phyloP scores from a whole-genome alignment of 1,284 basidiomycete genomes.

The Pseudomicrostroma phylloplanum region DNA sequence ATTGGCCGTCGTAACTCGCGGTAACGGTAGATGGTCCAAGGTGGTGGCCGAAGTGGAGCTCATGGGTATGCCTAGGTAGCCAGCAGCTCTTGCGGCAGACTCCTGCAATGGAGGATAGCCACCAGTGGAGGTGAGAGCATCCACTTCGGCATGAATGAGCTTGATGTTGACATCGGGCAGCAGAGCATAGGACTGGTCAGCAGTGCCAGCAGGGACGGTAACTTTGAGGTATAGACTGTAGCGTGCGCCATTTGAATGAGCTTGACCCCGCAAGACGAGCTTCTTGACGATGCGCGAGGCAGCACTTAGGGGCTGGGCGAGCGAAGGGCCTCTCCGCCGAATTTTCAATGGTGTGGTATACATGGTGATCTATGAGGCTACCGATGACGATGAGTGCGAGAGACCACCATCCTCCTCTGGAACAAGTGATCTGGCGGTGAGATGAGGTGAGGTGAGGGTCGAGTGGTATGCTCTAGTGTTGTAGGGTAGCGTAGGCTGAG shows the following conservation, averaged over 20 bases:
- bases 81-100: constrained; percentile 4
- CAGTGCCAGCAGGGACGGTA: neutral
- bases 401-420: too few relatives aligned
- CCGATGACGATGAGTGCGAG: too few relatives aligned
- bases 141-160: neutral
- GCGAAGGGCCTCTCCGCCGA: too few relatives aligned
- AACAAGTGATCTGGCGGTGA: too few relatives aligned
- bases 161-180: constrained; percentile 2
- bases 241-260: neutral
- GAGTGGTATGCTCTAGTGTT: too few relatives aligned
- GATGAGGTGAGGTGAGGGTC: too few relatives aligned
- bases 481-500: too few relatives aligned
- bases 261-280: constrained; percentile 7
- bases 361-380: too few relatives aligned
- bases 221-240: constrained; percentile 1
- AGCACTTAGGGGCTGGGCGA: neutral
- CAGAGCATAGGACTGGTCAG: neutral
- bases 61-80: constrained; percentile 1
- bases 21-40: neutral
- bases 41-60: neutral
- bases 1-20: neutral
- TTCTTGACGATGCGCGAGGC: constrained; percentile 5
- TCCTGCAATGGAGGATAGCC: neutral
- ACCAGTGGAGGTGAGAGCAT: neutral
- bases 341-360: too few relatives aligned